Evolutionary conservation across 495 filamentous ascomycete species (phyloP), one percentile per base, ranked within the genome.

Genomic region (Mycothermus thermophilus): DNA sequence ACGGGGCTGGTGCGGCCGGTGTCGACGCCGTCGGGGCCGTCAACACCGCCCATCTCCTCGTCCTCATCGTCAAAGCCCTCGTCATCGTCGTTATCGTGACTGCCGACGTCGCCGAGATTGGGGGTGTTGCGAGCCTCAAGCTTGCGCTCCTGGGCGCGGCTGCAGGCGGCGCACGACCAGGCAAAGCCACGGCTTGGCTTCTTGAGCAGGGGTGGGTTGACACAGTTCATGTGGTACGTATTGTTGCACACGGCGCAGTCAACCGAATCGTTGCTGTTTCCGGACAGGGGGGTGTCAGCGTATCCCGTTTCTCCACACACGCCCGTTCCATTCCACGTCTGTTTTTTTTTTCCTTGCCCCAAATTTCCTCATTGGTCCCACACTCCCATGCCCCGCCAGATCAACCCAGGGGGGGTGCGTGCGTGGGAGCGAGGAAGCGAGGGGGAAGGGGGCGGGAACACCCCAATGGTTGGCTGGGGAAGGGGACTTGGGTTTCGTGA

Each of bases 221-320:
- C 92, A 52, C 90, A 99, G 51, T 81, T 82, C 90, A 99, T 95
- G 61, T 99, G 90, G 62, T 95, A 99, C 7, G 88, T 95, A 48
- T 85, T 75, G 45, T 74, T 72, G 57, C 90, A 99, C 35, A 93
- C 82, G 19, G 92, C 90, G 57, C 90, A 99, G 47, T 96, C 88
- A 20, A 99, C 90, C 17, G 90, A 96, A 56, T 96, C 83, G 49
- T 79, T 77, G 44, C 85, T 88, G 53, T 37, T 32, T 27, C n/a
- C n/a, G n/a, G n/a, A 32, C 14, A 4, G 8, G 39, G 40, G 30
- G 38, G 54, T 50, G 60, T 60, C 51, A 55, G 44, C n/a, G n/a
- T n/a, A n/a, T n/a, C n/a, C n/a, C n/a, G n/a, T n/a, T n/a, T n/a
- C n/a, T n/a, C n/a, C n/a, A n/a, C n/a, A n/a, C 43, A 27, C 30